These are phyloP conservation scores for Nitzschia inconspicua DNA, from an alignment of 108 stramenopile species.

Conservation along the genomic window DNA sequence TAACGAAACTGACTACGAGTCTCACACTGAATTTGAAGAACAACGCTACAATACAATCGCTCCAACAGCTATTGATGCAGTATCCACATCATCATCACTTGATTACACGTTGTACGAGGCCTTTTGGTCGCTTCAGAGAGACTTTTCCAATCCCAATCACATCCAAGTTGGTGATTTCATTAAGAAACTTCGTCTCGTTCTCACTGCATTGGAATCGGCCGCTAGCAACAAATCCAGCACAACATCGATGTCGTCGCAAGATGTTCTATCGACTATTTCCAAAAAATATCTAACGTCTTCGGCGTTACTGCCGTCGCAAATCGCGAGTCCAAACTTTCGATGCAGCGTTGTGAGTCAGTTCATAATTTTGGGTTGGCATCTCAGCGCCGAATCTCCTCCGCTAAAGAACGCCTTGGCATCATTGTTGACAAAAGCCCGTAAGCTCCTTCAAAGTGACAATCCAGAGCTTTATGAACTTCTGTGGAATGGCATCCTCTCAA, in stretches of 20 bases:
- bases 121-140: constrained; percentile 79
- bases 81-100: background rate
- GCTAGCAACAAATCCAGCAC: background rate
- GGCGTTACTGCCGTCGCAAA: constrained; percentile 54
- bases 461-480: constrained; percentile 10
- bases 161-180: constrained; percentile 50
- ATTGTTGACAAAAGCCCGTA: constrained; percentile 41
- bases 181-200: constrained; percentile 34
- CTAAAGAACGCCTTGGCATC: constrained; percentile 30
- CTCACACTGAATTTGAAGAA: constrained; percentile 13
- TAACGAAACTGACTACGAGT: constrained; percentile 23
- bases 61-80: too few species aligned
- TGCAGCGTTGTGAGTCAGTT: constrained; percentile 64
- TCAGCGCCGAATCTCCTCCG: constrained; percentile 38
- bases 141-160: constrained; percentile 62
- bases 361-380: constrained; percentile 55
- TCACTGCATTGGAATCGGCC: constrained; percentile 59
- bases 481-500: constrained; percentile 40
- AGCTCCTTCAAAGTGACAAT: constrained; percentile 24
- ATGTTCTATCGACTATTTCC: constrained; percentile 13
- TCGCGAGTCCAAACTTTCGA: constrained; percentile 55
- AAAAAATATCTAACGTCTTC: constrained; percentile 62
- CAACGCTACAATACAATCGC: background rate
- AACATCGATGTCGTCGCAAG: background rate
- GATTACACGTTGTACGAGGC: constrained; percentile 63